These are phyloP conservation scores for Pseudocercospora fijiensis DNA, from an alignment of 2,329 filamentous ascomycete genomes.

Conservation along the genomic window DNA sequence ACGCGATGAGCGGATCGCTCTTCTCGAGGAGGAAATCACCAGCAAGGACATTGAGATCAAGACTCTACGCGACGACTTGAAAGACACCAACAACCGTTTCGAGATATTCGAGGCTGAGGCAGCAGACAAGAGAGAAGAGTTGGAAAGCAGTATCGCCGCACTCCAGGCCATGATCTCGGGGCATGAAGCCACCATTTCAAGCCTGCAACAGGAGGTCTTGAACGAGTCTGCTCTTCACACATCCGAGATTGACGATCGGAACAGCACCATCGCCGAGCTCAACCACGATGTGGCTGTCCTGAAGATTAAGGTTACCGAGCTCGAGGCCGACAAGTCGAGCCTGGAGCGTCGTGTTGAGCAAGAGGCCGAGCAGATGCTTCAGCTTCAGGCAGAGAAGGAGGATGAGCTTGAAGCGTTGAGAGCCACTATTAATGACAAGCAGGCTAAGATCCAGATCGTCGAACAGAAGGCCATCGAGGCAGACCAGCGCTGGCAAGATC, in stretches of 20 bases:
- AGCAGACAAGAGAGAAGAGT: slow-evolving; percentile 27
- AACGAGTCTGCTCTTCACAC: slow-evolving; percentile 32
- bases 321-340: slow-evolving; percentile 33
- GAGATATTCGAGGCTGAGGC: slow-evolving; percentile 20
- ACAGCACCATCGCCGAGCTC: slow-evolving; percentile 36
- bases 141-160: slow-evolving; percentile 30
- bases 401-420: slow-evolving; percentile 37
- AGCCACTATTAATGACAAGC: slow-evolving; percentile 35
- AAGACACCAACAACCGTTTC: slow-evolving; percentile 26
- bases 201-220: slow-evolving; percentile 29
- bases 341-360: slow-evolving; percentile 39
- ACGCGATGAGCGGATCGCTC: slow-evolving; percentile 35
- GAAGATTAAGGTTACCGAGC: slow-evolving; percentile 24
- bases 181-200: slow-evolving; percentile 30
- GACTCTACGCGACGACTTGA: slow-evolving; percentile 31
- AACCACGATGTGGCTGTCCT: slow-evolving; percentile 30
- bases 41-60: slow-evolving; percentile 31
- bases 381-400: slow-evolving; percentile 36
- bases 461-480: slow-evolving; percentile 38
- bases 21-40: slow-evolving; percentile 31
- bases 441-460: slow-evolving; percentile 36
- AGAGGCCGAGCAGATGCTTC: slow-evolving; percentile 40
- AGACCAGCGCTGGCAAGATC: slow-evolving; percentile 44
- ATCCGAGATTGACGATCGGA: slow-evolving; percentile 37
- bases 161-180: slow-evolving; percentile 29